These are phyloP conservation scores for Cercospora janseana DNA, from an alignment of 2,329 filamentous ascomycete species.

Conservation along the genomic window DNA sequence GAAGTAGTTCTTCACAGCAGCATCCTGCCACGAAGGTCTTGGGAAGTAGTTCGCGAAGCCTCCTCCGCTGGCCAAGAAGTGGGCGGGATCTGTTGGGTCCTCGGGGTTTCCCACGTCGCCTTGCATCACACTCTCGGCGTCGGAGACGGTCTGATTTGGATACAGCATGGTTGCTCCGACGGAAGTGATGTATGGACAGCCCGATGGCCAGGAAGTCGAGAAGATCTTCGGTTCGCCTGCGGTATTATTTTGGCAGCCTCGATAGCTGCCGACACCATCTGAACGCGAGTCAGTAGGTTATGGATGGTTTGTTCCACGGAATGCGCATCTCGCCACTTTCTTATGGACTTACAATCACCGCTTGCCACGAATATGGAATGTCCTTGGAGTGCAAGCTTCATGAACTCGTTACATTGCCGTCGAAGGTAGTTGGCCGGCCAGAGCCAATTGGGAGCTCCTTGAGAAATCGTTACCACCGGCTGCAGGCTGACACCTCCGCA, in stretches of 20 bases:
- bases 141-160: conserved; percentile 34
- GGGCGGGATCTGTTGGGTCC: conserved; percentile 8
- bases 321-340: too few relatives aligned
- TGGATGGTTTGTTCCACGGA: too few relatives aligned
- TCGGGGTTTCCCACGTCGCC: too few relatives aligned
- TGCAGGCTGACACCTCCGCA: conserved; percentile 52
- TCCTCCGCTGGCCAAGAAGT: neutral
- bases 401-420: conserved; percentile 42
- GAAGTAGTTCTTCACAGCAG: conserved; percentile 39
- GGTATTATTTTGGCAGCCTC: conserved; percentile 34
- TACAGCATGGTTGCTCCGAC: conserved; percentile 44
- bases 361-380: conserved; percentile 43
- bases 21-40: conserved; percentile 44
- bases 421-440: conserved; percentile 54
- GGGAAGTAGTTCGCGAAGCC: conserved; percentile 39
- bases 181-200: conserved; percentile 37
- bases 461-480: conserved; percentile 57
- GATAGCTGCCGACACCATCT: conserved; percentile 32
- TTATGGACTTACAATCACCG: too few relatives aligned
- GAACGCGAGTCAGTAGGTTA: too few relatives aligned
- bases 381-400: conserved; percentile 49
- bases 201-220: conserved; percentile 28
- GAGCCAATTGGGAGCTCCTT: conserved; percentile 53
- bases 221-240: conserved; percentile 26
- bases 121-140: conserved; percentile 25